Evolutionary conservation across 2,329 filamentous ascomycete species (phyloP).

Genomic region (Phoma sp.): DNA sequence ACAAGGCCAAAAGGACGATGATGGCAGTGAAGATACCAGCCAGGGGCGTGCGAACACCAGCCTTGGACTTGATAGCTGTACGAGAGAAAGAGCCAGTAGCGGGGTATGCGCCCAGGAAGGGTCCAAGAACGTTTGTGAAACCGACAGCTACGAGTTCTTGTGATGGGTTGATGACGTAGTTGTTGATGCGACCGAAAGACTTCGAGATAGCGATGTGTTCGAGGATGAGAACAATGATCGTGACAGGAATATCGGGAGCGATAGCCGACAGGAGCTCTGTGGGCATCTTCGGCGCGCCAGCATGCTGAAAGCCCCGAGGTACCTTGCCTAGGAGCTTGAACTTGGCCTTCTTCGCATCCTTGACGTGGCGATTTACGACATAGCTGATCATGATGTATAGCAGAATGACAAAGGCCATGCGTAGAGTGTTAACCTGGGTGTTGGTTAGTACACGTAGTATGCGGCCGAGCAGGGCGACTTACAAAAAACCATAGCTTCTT

Average conservation of each 20-base stretch:
- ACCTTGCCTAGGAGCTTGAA: slow-evolving; percentile 79
- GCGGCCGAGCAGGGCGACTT: not conserved
- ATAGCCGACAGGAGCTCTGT: slow-evolving; percentile 70
- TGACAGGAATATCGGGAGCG: slow-evolving; percentile 75
- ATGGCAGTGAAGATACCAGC: slow-evolving; percentile 87
- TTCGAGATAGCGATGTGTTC: slow-evolving; percentile 98
- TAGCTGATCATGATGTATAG: slow-evolving; percentile 92
- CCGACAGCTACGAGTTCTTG: slow-evolving; percentile 96
- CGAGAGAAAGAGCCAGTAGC: slow-evolving; percentile 95
- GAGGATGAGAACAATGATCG: slow-evolving; percentile 89
- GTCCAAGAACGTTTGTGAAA: slow-evolving; percentile 84
- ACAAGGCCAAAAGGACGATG: slow-evolving; percentile 88
- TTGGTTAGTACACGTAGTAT: not conserved
- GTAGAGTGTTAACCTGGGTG: slow-evolving; percentile 70
- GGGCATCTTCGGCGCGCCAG: slow-evolving; percentile 73
- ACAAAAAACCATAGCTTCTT: slow-evolving; percentile 86
- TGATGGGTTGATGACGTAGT: slow-evolving; percentile 95
- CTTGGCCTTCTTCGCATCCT: slow-evolving; percentile 57
- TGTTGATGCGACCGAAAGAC: slow-evolving; percentile 93
- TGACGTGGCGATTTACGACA: slow-evolving; percentile 69
- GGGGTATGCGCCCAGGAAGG: slow-evolving; percentile 89
- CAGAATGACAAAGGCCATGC: slow-evolving; percentile 89
- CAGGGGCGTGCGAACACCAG: slow-evolving; percentile 89
- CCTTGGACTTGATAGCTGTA: slow-evolving; percentile 97
- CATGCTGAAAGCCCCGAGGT: slow-evolving; percentile 85